Evolutionary conservation across 805 yeast species (phyloP).

Genomic region (Candida boleticola): DNA sequence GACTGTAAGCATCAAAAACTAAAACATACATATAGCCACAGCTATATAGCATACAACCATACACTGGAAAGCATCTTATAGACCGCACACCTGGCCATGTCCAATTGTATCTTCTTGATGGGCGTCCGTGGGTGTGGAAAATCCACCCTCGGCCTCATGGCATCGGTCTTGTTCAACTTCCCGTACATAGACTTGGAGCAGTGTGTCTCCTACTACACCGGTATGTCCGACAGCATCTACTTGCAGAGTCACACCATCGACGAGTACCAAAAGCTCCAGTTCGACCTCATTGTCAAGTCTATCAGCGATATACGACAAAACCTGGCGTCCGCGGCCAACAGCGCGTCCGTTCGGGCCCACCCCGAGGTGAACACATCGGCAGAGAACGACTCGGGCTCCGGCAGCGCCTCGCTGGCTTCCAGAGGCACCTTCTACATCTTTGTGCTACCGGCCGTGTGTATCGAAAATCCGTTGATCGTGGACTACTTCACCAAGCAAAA

Average conservation of each 20-base stretch:
- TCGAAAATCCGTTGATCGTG: slow-evolving; percentile 9
- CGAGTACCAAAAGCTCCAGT: slow-evolving; percentile 11
- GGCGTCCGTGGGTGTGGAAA: slow-evolving; percentile 19
- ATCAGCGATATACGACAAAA: slow-evolving; percentile 2
- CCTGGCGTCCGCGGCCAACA: background rate
- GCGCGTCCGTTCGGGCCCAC: background rate
- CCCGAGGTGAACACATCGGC: background rate
- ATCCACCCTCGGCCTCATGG: slow-evolving; percentile 17
- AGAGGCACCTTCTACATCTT: background rate
- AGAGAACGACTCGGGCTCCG: background rate
- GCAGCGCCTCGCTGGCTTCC: slow-evolving; percentile 4
- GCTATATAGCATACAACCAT: too few relatives aligned
- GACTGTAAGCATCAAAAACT: too few relatives aligned
- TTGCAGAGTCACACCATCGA: slow-evolving; percentile 9
- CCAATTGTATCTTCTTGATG: slow-evolving; percentile 9
- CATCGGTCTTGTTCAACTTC: slow-evolving; percentile 14
- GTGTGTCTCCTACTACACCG: slow-evolving; percentile 12
- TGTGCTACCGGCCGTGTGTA: slow-evolving; percentile 12
- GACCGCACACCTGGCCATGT: too few relatives aligned
- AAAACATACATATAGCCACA: too few relatives aligned
- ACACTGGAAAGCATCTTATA: too few relatives aligned
- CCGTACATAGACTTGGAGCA: slow-evolving; percentile 13
- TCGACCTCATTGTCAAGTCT: slow-evolving; percentile 5
- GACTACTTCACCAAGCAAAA: slow-evolving; percentile 6
- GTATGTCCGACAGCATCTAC: slow-evolving; percentile 11